Evolutionary conservation across 2,329 filamentous ascomycete genomes (phyloP).

Genomic region (Pseudogymnoascus sp.): DNA sequence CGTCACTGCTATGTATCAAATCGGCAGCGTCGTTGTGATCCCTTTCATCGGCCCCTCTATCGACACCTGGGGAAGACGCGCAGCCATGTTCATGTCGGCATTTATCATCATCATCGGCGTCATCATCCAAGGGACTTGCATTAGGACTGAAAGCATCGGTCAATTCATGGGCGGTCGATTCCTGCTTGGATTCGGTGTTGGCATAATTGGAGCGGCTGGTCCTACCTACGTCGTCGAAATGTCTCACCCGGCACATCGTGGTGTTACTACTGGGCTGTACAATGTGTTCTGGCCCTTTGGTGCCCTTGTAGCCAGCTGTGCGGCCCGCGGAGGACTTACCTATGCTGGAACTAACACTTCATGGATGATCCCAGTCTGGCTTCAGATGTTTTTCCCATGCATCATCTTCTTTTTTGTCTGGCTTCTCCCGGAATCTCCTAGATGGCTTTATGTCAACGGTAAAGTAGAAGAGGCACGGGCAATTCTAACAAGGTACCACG

Average conservation of each 20-base stretch:
- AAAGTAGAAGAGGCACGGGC: constrained; percentile 43
- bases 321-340: constrained; percentile 40
- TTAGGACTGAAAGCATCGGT: constrained; percentile 32
- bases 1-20: constrained; percentile 41
- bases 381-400: constrained; percentile 36
- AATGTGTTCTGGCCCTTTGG: constrained; percentile 34
- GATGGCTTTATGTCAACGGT: constrained; percentile 51
- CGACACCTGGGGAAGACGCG: constrained; percentile 38
- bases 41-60: constrained; percentile 36
- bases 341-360: constrained; percentile 25
- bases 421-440: constrained; percentile 53
- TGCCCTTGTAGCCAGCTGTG: constrained; percentile 34
- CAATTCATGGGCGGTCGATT: constrained; percentile 48
- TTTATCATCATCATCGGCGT: constrained; percentile 41
- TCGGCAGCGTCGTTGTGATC: constrained; percentile 36
- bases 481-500: constrained; percentile 47
- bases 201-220: constrained; percentile 48
- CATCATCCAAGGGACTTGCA: constrained; percentile 36
- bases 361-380: constrained; percentile 47
- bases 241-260: constrained; percentile 52
- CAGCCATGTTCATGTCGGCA: constrained; percentile 46
- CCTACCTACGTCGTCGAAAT: constrained; percentile 55
- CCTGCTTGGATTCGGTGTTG: constrained; percentile 46
- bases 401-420: constrained; percentile 41
- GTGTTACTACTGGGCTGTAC: constrained; percentile 47